phyloP scores from a whole-genome alignment of 805 yeast genomes.

The Metschnikowia santaceciliae region DNA sequence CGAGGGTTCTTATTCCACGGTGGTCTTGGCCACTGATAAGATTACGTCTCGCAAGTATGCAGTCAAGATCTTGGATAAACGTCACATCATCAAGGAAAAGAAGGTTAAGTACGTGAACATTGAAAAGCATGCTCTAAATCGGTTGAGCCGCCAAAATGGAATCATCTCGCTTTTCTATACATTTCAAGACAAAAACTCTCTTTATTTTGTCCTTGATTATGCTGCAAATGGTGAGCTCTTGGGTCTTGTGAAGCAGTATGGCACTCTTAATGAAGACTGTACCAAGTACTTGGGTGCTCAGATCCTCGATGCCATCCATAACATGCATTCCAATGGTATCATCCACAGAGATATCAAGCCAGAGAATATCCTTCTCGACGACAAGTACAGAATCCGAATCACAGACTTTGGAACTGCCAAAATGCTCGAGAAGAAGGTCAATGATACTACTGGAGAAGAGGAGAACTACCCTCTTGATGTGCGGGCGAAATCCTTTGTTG shows the following conservation, averaged over 20 bases:
- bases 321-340: conserved; percentile 71
- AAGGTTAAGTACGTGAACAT: conserved; percentile 82
- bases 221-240: conserved; percentile 78
- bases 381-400: conserved; percentile 56
- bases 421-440: conserved; percentile 51
- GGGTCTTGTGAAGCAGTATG: conserved; percentile 60
- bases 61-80: conserved; percentile 69
- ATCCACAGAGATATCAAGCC: conserved; percentile 83
- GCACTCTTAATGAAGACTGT: conserved; percentile 68
- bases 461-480: conserved; percentile 61
- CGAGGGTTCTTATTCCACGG: conserved; percentile 46
- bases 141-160: conserved; percentile 59
- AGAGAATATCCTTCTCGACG: conserved; percentile 69
- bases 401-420: conserved; percentile 88
- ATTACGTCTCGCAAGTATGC: conserved; percentile 60
- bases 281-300: conserved; percentile 69
- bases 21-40: conserved; percentile 46
- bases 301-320: conserved; percentile 65
- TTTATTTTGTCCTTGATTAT: conserved; percentile 73
- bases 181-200: conserved; percentile 69
- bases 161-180: conserved; percentile 70
- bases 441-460: conserved; percentile 24
- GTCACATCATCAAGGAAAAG: conserved; percentile 75
- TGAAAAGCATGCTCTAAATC: conserved; percentile 74
- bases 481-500: conserved; percentile 77